Conservation (phyloP, 2,329 filamentous ascomycete genomes). For the Tympanopsis confertula region DNA sequence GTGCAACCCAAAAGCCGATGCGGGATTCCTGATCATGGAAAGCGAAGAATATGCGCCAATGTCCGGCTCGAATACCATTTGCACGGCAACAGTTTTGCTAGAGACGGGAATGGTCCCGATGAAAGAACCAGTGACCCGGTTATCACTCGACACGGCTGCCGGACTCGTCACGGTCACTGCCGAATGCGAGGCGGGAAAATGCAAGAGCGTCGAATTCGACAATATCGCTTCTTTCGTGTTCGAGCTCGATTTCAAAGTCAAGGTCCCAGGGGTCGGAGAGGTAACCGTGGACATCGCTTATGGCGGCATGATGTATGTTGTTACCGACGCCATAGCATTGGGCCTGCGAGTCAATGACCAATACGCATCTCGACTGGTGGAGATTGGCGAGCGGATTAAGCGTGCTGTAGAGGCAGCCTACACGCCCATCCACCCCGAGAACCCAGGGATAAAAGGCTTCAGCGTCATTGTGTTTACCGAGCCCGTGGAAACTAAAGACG, state of each 20-base stretch:
- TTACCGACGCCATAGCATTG: constrained; percentile 25
- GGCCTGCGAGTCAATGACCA: constrained; percentile 19
- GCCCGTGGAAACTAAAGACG: constrained; percentile 10
- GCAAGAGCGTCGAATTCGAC: constrained; percentile 28
- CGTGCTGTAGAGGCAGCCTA: constrained; percentile 18
- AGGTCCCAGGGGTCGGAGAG: constrained; percentile 25
- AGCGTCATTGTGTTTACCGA: constrained; percentile 24
- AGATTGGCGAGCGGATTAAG: constrained; percentile 29
- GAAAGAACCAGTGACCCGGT: constrained; percentile 25
- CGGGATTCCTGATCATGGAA: constrained; percentile 31
- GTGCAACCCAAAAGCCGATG: constrained; percentile 26
- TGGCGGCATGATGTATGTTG: constrained; percentile 30
- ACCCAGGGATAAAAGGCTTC: constrained; percentile 25
- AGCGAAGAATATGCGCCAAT: constrained; percentile 30
- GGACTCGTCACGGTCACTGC: constrained; percentile 27
- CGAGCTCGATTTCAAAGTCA: constrained; percentile 22
- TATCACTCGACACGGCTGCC: constrained; percentile 30
- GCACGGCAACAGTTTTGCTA: constrained; percentile 27
- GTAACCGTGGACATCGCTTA: constrained; percentile 29
- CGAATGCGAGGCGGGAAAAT: constrained; percentile 28
- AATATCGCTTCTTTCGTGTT: constrained; percentile 31
- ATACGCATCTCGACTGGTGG: constrained; percentile 21
- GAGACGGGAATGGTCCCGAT: constrained; percentile 34
- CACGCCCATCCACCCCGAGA: constrained; percentile 28
- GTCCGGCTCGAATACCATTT: constrained; percentile 32